These are phyloP conservation scores for Carex pumila DNA, from an alignment of 176 grass and related monocot genomes.

Conservation along the genomic window DNA sequence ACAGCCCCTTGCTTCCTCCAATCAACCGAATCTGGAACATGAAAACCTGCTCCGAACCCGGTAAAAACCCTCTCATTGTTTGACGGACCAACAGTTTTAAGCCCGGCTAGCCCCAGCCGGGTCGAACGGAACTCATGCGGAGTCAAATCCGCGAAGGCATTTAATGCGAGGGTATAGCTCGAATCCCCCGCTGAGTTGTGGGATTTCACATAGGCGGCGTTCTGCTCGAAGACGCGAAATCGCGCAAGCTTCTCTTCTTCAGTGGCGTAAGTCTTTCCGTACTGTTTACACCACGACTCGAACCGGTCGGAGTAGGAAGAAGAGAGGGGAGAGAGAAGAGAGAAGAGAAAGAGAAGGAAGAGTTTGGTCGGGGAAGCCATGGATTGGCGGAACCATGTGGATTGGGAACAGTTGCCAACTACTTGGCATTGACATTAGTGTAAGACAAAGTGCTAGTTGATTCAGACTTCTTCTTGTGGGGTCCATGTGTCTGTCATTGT, in stretches of 20 bases:
- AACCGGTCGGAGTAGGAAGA: not conserved
- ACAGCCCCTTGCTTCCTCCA: constrained; percentile 17
- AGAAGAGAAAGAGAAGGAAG: not conserved
- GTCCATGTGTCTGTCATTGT: not conserved
- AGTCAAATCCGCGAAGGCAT: constrained; percentile 19
- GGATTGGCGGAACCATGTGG: not conserved
- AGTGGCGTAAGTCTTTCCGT: constrained; percentile 2
- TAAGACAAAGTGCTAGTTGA: not conserved
- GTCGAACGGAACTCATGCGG: constrained; percentile 11
- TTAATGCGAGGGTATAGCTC: not conserved
- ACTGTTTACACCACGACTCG: not conserved
- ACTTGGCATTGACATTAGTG: too few relatives aligned
- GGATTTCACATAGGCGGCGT: not conserved
- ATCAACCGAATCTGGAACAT: not conserved
- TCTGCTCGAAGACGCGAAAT: constrained; percentile 18
- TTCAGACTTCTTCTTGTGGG: not conserved
- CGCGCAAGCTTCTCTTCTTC: constrained; percentile 9
- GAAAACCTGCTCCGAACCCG: constrained; percentile 7
- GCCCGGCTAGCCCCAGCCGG: not conserved
- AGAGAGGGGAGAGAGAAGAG: not conserved
- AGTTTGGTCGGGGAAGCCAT: not conserved
- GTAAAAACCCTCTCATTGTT: not conserved
- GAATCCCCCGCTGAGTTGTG: not conserved
- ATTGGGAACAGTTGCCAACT: not conserved
- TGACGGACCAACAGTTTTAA: not conserved